Evolutionary conservation across 768 basidiomycete genomes (phyloP), one percentile per base, ranked within the genome.

Genomic region (Termitomyces bulborhizus): DNA sequence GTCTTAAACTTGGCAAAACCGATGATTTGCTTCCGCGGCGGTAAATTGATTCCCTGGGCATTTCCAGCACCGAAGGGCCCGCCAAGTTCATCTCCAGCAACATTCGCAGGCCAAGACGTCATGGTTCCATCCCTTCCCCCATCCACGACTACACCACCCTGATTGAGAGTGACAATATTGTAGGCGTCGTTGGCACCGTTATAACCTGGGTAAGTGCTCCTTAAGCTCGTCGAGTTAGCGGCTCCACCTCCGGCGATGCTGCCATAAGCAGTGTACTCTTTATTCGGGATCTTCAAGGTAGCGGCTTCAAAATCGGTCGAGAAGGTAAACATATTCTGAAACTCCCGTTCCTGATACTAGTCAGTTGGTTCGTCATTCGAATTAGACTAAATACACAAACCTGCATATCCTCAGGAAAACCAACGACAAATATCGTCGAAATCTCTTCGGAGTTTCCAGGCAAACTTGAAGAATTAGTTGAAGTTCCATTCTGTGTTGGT

Each of bases 241-340:
- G 66, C 46, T 4, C 63, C 57, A 11, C 66, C 60, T 7, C 64
- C 61, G 45, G 70, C 61, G 46, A 71, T 47, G 63, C 69, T 75
- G 21, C 83, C 83, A 60, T 90, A 92, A 39, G 88, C 80, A 21
- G 88, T 88, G 60, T 83, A 86, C 64, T 93, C 90, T 71, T 93
- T 88, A 76, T 93, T 92, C 1, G 97, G 97, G 56, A 96, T 93
- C 79, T 98, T 99, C 62, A 99, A 79, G 6, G 95, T 97, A 7
- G 97, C 96, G 24, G 95, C 97, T 69, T 98, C 97, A 64, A 98
- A 99, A 11, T 94, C 97, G 1, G 81, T 74, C 3, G 91, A 93
- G 65, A 99, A 99, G 7, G 94, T 93, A 69, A 99, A 99, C 90
- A 99, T 96, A 68, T 98, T 98, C 70, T 96, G 93, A 70, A 98